Base-by-base conservation (phyloP, 2,329 filamentous ascomycete species). In the Monilinia fructigena region DNA sequence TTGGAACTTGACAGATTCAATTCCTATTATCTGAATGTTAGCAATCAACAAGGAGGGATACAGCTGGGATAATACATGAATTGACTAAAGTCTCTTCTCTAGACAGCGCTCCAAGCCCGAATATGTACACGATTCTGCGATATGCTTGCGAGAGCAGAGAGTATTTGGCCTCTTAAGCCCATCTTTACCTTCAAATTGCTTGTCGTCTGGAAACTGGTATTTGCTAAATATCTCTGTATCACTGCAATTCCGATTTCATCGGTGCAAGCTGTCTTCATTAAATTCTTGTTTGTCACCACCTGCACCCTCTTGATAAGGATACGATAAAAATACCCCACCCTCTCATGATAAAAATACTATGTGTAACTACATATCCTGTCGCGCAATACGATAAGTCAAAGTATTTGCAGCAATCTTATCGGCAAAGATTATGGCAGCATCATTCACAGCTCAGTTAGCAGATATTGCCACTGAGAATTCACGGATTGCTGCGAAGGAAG, bases 401-500 rank as follows among this genome's bases (percentile, higher is more conserved):
- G 35, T 12, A 48, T 48, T 59, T 35, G 26, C 42, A 20, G 48
- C 12, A 48, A 48, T 35, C 47, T 20, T 4, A 35, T 14, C 3
- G 4, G 1, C 26, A 40, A 28, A 42, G 8, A 42, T 20, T 14
- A 65, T 65, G 63, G 54, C 63, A 28, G 16, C 63, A 60, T 18
- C 47, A 31, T 52, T 55, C n/a, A 52, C 23, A 10, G n/a, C 26
- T 3, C 23, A 53, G 28, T 14, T 23, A 18, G 45, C 35, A n/a
- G 45, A 42, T 26, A 38, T 28, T 31, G 10, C 23, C 7, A 11
- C 28, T 7, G 35, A 45, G 2, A 35, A 61, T 20, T 54, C 64
- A 35, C 55, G 26, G 18, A 45, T 67, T 20, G 74, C 74, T 47
- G 74, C 74, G 54, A 67, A 72, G 40, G 67, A 74, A 68, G 70